A percentile compares a stretch with the other conserved stretches of the same genome.
These are phyloP conservation scores for Urostyla sp. DNA, from an alignment of 73 alveolate genomes.

Conservation along the genomic window DNA sequence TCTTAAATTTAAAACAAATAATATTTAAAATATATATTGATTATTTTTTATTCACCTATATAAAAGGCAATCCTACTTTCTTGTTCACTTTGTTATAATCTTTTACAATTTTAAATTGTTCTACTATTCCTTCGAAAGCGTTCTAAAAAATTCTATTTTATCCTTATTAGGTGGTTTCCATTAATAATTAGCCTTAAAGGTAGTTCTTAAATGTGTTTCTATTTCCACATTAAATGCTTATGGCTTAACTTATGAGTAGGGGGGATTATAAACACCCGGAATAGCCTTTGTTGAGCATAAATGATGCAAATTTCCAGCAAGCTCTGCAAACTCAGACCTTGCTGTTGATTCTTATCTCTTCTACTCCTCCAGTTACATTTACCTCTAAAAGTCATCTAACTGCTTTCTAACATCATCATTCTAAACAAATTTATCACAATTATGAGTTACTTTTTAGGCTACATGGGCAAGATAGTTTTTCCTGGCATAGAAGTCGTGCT, in stretches of 20 bases:
- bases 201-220: constrained; percentile 81
- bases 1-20: no score
- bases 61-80: background rate
- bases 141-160: constrained; percentile 63
- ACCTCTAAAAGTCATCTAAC: constrained; percentile 59
- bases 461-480: constrained; percentile 63
- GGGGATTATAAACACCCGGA: constrained; percentile 92
- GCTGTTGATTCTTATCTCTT: constrained; percentile 78
- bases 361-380: constrained; percentile 50
- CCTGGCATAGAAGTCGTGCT: constrained; percentile 80
- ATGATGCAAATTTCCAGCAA: constrained; percentile 87
- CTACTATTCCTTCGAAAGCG: constrained; percentile 49
- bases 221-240: constrained; percentile 84
- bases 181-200: constrained; percentile 70
- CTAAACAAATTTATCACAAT: background rate
- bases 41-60: no score
- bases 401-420: constrained; percentile 63
- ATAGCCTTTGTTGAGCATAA: constrained; percentile 79
- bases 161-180: constrained; percentile 78
- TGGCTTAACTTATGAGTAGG: constrained; percentile 79
- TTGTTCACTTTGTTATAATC: constrained; percentile 11
- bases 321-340: constrained; percentile 77
- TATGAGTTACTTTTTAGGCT: constrained; percentile 28
- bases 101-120: constrained; percentile 2
- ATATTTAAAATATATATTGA: no score